Percentiles rank a stretch among this genome's conserved stretches.
Conservation (phyloP, 2,329 filamentous ascomycete species). For the Myriosclerotinia scirpicola region DNA sequence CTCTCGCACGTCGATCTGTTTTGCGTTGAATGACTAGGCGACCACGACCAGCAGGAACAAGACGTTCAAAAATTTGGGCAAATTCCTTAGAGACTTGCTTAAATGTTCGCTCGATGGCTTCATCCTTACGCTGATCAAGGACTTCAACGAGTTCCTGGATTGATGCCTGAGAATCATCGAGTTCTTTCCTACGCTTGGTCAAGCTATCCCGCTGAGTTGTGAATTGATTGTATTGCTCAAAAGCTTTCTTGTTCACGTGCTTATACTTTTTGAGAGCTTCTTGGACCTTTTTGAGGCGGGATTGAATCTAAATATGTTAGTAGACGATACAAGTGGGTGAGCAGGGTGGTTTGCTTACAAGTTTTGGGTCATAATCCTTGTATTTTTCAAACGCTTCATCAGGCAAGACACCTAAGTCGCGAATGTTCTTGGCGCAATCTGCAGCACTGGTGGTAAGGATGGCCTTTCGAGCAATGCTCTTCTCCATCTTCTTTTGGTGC, state of each 20-base stretch:
- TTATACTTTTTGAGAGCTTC: conserved; percentile 94
- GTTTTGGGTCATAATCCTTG: conserved; percentile 75
- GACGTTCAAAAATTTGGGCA: conserved; percentile 86
- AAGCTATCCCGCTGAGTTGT: conserved; percentile 87
- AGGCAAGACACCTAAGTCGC: conserved; percentile 87
- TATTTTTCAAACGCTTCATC: conserved; percentile 94
- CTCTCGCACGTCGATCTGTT: conserved; percentile 66
- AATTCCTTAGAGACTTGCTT: conserved; percentile 97
- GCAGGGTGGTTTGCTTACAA: conserved; percentile 51
- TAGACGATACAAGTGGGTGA: background rate
- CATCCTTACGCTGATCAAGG: conserved; percentile 92
- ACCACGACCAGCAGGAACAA: conserved; percentile 91
- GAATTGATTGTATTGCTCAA: conserved; percentile 98
- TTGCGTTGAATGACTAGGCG: conserved; percentile 90
- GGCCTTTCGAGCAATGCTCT: conserved; percentile 85
- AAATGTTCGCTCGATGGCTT: conserved; percentile 97
- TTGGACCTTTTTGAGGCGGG: conserved; percentile 82
- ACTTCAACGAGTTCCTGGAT: conserved; percentile 92
- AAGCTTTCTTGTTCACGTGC: conserved; percentile 98
- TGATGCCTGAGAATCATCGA: conserved; percentile 80
- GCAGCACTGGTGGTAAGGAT: conserved; percentile 73
- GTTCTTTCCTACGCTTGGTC: conserved; percentile 78
- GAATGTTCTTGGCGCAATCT: conserved; percentile 84
- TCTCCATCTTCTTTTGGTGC: conserved; percentile 87
- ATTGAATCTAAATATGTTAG: conserved; percentile 32